Evolutionary conservation across 345 rosid species (phyloP).

Genomic region (Eucalyptus curtisii): DNA sequence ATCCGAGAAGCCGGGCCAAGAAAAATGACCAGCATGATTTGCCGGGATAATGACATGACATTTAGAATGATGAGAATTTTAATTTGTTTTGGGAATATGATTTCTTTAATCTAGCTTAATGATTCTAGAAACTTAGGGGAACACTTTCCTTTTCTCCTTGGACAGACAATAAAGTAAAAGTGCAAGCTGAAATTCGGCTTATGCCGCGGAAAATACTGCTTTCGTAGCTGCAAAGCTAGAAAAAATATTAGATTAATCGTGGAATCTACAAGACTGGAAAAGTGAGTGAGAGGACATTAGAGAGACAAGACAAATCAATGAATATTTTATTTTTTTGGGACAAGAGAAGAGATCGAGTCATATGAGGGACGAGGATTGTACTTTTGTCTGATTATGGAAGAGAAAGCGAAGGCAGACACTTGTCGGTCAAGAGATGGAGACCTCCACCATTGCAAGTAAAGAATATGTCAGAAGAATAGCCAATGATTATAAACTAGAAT

Average conservation of each 20-base stretch:
- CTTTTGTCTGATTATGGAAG: neutral
- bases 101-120: neutral
- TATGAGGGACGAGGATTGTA: neutral
- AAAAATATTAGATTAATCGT: neutral
- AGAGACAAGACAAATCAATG: neutral
- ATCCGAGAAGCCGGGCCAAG: neutral
- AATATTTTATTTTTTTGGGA: neutral
- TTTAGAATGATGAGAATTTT: neutral
- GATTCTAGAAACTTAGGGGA: neutral
- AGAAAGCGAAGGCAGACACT: neutral
- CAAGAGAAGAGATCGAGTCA: neutral
- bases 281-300: neutral
- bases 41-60: neutral
- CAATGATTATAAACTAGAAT: neutral
- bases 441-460: constrained; percentile 32
- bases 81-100: neutral
- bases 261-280: neutral
- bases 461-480: constrained; percentile 24
- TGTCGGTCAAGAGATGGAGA: neutral
- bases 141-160: neutral
- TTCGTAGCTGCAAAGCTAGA: neutral
- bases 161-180: neutral
- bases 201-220: neutral
- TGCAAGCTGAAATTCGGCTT: neutral
- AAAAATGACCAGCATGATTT: neutral